Conservation (phyloP, 1,284 basidiomycete species). For the Cutaneotrichosporon sp. region DNA sequence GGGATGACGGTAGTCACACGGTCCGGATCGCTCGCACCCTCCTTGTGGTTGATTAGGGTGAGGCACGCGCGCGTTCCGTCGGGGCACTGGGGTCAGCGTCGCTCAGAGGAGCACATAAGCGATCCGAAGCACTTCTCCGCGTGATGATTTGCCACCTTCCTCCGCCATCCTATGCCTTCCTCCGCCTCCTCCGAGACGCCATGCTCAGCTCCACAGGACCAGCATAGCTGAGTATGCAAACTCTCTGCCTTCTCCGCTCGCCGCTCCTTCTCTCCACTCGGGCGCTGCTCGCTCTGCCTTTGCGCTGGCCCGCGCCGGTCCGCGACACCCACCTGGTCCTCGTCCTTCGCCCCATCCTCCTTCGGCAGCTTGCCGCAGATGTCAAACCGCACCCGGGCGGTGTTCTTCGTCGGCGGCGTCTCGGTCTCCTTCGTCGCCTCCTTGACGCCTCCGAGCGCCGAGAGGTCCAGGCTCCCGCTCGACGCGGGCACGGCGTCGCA, state of each 20-base stretch:
- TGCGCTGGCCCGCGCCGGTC: neutral
- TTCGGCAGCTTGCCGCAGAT: constrained; percentile 36
- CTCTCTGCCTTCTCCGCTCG: no score
- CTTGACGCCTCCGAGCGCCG: constrained; percentile 32
- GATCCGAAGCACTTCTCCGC: no score
- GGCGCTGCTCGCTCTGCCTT: neutral
- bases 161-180: neutral
- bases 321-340: constrained; percentile 46
- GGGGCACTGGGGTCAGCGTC: constrained; percentile 41
- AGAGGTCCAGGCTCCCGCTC: constrained; percentile 34
- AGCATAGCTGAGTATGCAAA: no score
- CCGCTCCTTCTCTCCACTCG: no score
- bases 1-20: constrained; percentile 51
- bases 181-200: no score
- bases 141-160: neutral
- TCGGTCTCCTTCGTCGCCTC: constrained; percentile 32
- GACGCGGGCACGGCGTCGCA: constrained; percentile 10
- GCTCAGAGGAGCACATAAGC: neutral
- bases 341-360: constrained; percentile 40
- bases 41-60: constrained; percentile 48
- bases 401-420: constrained; percentile 48
- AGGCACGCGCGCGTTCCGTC: constrained; percentile 46
- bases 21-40: constrained; percentile 34
- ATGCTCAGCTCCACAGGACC: no score
- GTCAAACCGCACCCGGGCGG: constrained; percentile 41